Evolutionary conservation across 495 filamentous ascomycete genomes (phyloP).

Genomic region (Penicillium lividum): DNA sequence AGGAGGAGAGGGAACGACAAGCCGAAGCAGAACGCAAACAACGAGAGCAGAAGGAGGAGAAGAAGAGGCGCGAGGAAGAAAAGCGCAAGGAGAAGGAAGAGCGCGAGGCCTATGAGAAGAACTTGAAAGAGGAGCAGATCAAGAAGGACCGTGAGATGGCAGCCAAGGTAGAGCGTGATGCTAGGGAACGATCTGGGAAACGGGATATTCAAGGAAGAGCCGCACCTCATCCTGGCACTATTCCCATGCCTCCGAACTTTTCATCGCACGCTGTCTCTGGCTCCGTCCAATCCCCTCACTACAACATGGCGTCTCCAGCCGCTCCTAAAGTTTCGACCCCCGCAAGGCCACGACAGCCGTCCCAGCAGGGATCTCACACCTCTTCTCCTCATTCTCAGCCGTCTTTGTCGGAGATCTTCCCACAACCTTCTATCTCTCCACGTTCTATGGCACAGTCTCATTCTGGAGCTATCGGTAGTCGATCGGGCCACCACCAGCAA

Average conservation of each 20-base stretch:
- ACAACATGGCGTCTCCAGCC: constrained; percentile 74
- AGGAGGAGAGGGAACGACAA: constrained; percentile 82
- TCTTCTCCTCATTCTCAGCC: constrained; percentile 61
- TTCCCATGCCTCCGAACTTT: constrained; percentile 57
- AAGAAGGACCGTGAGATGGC: constrained; percentile 45
- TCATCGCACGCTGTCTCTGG: constrained; percentile 40
- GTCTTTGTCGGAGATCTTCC: constrained; percentile 37
- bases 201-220: constrained; percentile 49
- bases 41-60: constrained; percentile 74
- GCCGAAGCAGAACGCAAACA: constrained; percentile 73
- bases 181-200: constrained; percentile 48
- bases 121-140: constrained; percentile 64
- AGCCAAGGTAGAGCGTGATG: constrained; percentile 38
- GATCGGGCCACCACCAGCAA: constrained; percentile 35
- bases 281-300: constrained; percentile 71
- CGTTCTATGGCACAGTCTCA: constrained; percentile 41
- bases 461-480: constrained; percentile 32
- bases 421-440: constrained; percentile 43
- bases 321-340: constrained; percentile 83
- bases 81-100: constrained; percentile 70
- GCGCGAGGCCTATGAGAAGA: constrained; percentile 71
- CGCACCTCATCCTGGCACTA: constrained; percentile 33
- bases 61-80: constrained; percentile 63
- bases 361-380: constrained; percentile 75
- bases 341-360: constrained; percentile 70